Evolutionary conservation across 306 rosid species (phyloP).

Genomic region (Herpetospermum pedunculosum): DNA sequence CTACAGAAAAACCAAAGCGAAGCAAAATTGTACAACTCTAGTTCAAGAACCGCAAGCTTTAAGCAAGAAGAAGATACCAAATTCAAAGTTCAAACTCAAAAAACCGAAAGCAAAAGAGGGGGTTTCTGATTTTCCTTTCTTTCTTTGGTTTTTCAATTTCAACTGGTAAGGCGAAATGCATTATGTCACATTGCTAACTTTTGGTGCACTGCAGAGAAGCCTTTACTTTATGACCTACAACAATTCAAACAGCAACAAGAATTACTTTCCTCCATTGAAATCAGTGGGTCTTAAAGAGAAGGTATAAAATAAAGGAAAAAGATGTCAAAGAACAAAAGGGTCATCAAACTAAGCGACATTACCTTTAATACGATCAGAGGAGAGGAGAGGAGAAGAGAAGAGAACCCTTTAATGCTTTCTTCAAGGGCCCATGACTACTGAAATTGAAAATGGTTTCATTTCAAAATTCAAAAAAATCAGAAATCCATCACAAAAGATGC

Average conservation of each 20-base stretch:
- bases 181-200: slow-evolving; percentile 21
- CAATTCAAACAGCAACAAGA: slow-evolving; percentile 15
- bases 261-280: slow-evolving; percentile 19
- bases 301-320: slow-evolving; percentile 12
- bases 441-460: slow-evolving; percentile 14
- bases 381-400: too few relatives aligned
- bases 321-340: slow-evolving; percentile 15
- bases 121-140: slow-evolving; percentile 7
- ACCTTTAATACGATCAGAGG: slow-evolving; percentile 29
- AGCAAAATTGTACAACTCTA: background rate
- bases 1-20: background rate
- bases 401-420: slow-evolving; percentile 25
- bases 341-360: slow-evolving; percentile 9
- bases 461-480: slow-evolving; percentile 1
- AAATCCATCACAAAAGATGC: background rate
- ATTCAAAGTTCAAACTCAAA: slow-evolving; percentile 13
- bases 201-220: slow-evolving; percentile 15
- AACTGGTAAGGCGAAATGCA: slow-evolving; percentile 14
- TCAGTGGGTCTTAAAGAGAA: slow-evolving; percentile 21
- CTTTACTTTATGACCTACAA: slow-evolving; percentile 26
- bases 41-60: background rate
- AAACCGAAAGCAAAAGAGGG: slow-evolving; percentile 21
- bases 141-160: slow-evolving; percentile 8
- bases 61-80: background rate
- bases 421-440: slow-evolving; percentile 19